Evolutionary conservation across 2,329 filamentous ascomycete species (phyloP), one percentile per base, ranked within the genome.

Genomic region (Claviceps purpurea): DNA sequence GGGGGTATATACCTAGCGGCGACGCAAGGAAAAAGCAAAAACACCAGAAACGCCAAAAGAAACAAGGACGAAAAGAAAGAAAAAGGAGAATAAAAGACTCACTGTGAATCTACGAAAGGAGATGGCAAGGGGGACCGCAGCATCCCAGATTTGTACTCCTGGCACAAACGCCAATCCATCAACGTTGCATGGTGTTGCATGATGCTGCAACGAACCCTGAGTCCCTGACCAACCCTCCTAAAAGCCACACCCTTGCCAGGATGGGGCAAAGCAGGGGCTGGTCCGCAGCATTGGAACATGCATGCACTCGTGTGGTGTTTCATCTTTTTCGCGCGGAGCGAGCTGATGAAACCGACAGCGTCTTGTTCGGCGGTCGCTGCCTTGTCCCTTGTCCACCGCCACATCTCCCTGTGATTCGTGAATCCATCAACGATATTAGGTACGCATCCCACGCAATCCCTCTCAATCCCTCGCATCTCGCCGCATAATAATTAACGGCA

Each of bases 281-380:
- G 7, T 30, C 14, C 18, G 39, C 39, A 41, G 41, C 41, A 14
- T 43, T 43, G 41, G 41, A 43, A 43, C 34, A 24, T 48, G 44
- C 26, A 30, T 46, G 22, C 43, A 37, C 26, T 50, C 39, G 37
- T 44, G 43, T 47, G 14, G 47, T 47, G 51, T 53, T 53, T 50
- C 51, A 53, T 47, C 20, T 47, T 47, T 34, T 24, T 26, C 38
- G 24, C 38, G 24, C 46, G 47, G 47, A 39, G 37, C 47, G 13
- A 37, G 40, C 16, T 30, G 34, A 50, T 50, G 48, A 53, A 53
- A 53, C 51, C 50, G 43, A 50, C 38, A 47, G 20, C n/a, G 47
- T 39, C 16, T 11, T 45, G 37, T 37, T 13, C 30, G 26, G 26
- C 26, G 26, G 26, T 30, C 26, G 3, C 13, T 51, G 41, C 41